These are phyloP conservation scores for Leishmania aethiopica DNA, from an alignment of 208 protist species.

Conservation along the genomic window DNA sequence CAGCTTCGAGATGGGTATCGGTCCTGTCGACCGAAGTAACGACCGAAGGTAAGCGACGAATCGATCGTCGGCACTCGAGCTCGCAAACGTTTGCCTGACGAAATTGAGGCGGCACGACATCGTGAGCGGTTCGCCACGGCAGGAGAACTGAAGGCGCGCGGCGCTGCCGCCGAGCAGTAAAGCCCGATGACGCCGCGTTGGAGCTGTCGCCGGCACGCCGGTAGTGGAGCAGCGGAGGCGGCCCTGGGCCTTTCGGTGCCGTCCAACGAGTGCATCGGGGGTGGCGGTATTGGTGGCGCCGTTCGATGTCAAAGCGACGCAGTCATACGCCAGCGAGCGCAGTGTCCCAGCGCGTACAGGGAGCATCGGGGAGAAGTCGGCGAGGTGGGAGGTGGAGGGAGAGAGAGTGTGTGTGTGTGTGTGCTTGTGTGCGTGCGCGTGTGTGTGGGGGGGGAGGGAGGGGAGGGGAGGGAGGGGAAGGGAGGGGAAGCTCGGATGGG, in stretches of 20 bases:
- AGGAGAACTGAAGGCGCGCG: neutral
- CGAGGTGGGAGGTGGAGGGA: neutral
- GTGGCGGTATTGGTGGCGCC: neutral
- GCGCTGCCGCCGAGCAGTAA: neutral
- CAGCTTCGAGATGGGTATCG: slow-evolving; percentile 68
- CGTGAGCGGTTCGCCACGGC: neutral
- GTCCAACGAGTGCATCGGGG: neutral
- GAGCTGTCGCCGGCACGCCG: neutral
- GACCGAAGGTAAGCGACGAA: slow-evolving; percentile 1
- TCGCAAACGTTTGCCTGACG: neutral
- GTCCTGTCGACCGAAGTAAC: slow-evolving; percentile 31
- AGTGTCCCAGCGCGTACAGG: neutral
- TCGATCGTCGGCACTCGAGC: neutral
- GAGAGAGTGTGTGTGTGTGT: no score
- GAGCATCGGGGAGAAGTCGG: neutral
- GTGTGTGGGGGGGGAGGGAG: no score
- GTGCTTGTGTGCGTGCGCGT: no score
- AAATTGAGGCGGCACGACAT: neutral
- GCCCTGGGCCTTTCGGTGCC: no score
- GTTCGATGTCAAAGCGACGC: neutral
- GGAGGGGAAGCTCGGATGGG: neutral
- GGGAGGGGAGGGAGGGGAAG: no score
- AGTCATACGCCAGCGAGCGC: neutral
- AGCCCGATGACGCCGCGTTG: neutral
- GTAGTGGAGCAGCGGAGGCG: neutral